Conservation (phyloP, 148 eudicot genomes). For the Chenopodium album region DNA sequence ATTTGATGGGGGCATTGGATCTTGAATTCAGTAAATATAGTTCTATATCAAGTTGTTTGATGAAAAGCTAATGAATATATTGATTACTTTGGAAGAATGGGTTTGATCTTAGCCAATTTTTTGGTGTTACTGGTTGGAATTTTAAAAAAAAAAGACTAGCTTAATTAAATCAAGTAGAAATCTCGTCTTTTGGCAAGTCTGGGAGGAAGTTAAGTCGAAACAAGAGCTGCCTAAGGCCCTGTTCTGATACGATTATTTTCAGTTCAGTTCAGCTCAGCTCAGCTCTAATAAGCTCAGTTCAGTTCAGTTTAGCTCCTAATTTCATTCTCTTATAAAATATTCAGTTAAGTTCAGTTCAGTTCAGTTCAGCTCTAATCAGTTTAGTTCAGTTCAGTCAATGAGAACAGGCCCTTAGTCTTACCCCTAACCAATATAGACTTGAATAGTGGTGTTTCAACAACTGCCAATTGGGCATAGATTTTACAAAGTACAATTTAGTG, state of each 20-base stretch:
- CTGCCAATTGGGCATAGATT: not conserved
- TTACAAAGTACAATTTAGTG: not conserved
- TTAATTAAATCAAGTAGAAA: not conserved
- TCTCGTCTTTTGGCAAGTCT: not conserved
- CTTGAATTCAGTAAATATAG: not conserved
- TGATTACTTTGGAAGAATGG: not conserved
- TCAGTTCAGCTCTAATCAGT: too few species aligned
- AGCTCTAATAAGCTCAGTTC: too few species aligned
- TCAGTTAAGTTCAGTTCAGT: too few species aligned
- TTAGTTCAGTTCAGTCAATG: too few species aligned
- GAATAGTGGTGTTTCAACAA: not conserved
- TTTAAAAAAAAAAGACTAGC: not conserved
- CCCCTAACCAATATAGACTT: not conserved
- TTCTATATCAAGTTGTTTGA: too few species aligned
- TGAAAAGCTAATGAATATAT: too few species aligned
- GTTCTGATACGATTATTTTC: too few species aligned
- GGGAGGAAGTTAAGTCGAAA: too few species aligned
- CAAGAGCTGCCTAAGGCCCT: not conserved
- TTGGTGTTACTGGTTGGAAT: not conserved
- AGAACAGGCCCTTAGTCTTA: not conserved
- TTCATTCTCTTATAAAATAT: too few species aligned
- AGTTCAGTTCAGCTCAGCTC: too few species aligned
- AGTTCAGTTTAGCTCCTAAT: too few species aligned
- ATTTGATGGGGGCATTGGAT: not conserved
- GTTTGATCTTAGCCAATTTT: not conserved